phyloP scores from a whole-genome alignment of 768 basidiomycete genomes.

The Cubamyces sp. region DNA sequence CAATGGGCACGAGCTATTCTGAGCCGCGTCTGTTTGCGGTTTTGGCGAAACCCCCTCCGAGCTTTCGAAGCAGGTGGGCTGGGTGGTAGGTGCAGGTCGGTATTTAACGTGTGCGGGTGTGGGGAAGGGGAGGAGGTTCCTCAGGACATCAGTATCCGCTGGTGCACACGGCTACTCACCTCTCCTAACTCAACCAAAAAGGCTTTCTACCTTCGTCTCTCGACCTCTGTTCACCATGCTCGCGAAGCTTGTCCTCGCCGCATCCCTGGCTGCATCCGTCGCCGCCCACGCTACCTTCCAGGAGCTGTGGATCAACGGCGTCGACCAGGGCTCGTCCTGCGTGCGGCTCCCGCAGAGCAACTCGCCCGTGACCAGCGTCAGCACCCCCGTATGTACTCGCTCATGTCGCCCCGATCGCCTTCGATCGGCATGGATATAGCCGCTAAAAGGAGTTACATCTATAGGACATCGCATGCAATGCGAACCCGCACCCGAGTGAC shows the following conservation, averaged over 20 bases:
- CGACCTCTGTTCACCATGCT: slow-evolving; percentile 32
- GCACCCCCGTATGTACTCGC: slow-evolving; percentile 36
- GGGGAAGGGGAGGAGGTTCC: neutral
- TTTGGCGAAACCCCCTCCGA: slow-evolving; percentile 21
- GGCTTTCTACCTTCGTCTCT: neutral
- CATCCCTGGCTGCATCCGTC: slow-evolving; percentile 43
- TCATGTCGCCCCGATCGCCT: neutral
- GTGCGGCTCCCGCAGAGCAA: slow-evolving; percentile 50
- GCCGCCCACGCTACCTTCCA: slow-evolving; percentile 59
- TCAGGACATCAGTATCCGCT: slow-evolving; percentile 3
- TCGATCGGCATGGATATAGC: neutral
- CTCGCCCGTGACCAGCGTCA: slow-evolving; percentile 49
- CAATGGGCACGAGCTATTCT: slow-evolving; percentile 7
- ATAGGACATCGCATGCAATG: slow-evolving; percentile 56
- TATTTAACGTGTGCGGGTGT: neutral
- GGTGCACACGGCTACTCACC: neutral
- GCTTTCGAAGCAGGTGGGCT: slow-evolving; percentile 5
- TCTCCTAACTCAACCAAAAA: neutral
- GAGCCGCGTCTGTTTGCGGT: neutral
- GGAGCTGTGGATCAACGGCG: slow-evolving; percentile 54
- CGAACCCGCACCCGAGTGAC: slow-evolving; percentile 35
- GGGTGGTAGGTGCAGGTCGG: neutral
- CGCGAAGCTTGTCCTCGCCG: slow-evolving; percentile 36
- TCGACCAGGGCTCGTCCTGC: slow-evolving; percentile 52
- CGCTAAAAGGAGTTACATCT: neutral